phyloP scores from a whole-genome alignment of 2,329 filamentous ascomycete genomes.

The Arthrobotrys musiformis region DNA sequence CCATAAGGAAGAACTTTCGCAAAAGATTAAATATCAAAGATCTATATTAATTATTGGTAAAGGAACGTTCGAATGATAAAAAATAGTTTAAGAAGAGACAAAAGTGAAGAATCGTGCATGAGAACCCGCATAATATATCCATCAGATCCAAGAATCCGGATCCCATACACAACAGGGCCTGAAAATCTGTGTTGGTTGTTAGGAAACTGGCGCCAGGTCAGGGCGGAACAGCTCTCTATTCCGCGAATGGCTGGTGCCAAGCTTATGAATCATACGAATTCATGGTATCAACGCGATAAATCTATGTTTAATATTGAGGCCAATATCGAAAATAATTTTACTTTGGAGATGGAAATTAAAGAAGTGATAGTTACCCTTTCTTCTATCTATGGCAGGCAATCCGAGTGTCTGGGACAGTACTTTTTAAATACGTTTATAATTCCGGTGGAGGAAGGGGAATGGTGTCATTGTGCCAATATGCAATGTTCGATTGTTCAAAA shows the following conservation, averaged over 20 bases:
- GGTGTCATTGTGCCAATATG: too few relatives aligned
- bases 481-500: too few relatives aligned
- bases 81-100: neutral
- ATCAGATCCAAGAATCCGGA: neutral
- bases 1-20: neutral
- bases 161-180: too few relatives aligned
- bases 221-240: neutral
- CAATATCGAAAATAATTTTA: too few relatives aligned
- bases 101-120: neutral
- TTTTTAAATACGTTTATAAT: too few relatives aligned
- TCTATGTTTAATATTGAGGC: too few relatives aligned
- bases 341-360: too few relatives aligned
- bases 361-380: too few relatives aligned
- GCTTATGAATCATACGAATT: conserved; percentile 6
- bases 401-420: too few relatives aligned
- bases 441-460: too few relatives aligned
- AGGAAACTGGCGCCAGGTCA: neutral
- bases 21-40: neutral
- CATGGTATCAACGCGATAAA: neutral
- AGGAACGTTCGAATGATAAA: neutral
- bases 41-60: neutral
- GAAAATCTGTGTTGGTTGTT: neutral
- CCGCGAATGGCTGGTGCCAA: neutral
- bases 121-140: neutral
- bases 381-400: too few relatives aligned